A percentile compares a stretch with the other conserved stretches of the same genome.
These are phyloP conservation scores for Cryptosporidium canis DNA, from an alignment of 169 alveolate genomes.

Conservation along the genomic window DNA sequence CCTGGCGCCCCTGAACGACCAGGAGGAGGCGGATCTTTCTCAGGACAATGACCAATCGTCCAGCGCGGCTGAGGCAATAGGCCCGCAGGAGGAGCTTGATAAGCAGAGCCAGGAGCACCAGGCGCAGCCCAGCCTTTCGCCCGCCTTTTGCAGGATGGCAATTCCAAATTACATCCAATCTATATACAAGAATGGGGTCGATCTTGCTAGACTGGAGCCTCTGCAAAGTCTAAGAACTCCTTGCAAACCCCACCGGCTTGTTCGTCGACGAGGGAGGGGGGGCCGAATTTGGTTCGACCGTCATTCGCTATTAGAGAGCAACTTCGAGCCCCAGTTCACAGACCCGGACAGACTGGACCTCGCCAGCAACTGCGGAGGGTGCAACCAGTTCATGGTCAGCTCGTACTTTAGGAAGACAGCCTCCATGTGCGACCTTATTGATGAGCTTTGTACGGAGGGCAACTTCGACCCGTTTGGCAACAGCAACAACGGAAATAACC, in stretches of 20 bases:
- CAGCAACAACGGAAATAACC: constrained; percentile 3
- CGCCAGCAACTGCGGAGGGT: constrained; percentile 40
- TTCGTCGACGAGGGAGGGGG: constrained; percentile 64
- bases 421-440: constrained; percentile 51
- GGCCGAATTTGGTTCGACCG: constrained; percentile 71
- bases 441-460: constrained; percentile 56
- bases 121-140: neutral
- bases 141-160: constrained; percentile 46
- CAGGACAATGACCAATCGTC: neutral
- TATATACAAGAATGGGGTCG: constrained; percentile 53
- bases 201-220: constrained; percentile 37
- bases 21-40: neutral
- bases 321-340: constrained; percentile 51
- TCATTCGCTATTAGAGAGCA: neutral
- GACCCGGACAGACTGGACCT: constrained; percentile 46
- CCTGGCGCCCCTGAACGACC: neutral
- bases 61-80: neutral
- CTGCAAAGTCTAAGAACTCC: constrained; percentile 54
- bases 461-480: constrained; percentile 52
- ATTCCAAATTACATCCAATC: constrained; percentile 47
- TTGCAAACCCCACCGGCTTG: constrained; percentile 53
- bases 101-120: constrained; percentile 21
- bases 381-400: constrained; percentile 37
- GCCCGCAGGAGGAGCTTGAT: neutral
- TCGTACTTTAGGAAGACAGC: constrained; percentile 39